These are phyloP conservation scores for Acidomyces sp. DNA, from an alignment of 495 filamentous ascomycete species.

Conservation along the genomic window DNA sequence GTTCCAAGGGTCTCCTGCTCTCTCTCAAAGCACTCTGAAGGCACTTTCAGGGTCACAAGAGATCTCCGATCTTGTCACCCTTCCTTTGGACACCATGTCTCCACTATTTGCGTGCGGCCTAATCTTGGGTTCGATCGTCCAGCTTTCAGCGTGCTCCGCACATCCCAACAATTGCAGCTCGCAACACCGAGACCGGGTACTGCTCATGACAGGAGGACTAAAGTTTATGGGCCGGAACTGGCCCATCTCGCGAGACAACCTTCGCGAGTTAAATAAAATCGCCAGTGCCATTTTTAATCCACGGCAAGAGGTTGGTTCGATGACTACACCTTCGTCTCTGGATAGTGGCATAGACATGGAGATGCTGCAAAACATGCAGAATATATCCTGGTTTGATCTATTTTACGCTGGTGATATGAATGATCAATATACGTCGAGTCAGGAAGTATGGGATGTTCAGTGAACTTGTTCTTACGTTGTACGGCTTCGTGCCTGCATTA, in stretches of 20 bases:
- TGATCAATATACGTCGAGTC: not conserved
- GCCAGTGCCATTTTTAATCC: constrained; percentile 1
- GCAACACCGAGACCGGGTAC: constrained; percentile 56
- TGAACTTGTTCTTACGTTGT: too few species aligned
- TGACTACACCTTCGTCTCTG: not conserved
- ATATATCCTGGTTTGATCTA: constrained; percentile 7
- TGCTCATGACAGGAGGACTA: constrained; percentile 68
- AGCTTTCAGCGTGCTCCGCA: constrained; percentile 46
- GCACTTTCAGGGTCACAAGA: constrained; percentile 65
- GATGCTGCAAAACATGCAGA: not conserved
- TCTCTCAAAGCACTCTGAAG: constrained; percentile 54
- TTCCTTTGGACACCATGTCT: constrained; percentile 63
- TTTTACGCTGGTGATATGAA: not conserved
- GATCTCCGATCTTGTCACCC: constrained; percentile 63
- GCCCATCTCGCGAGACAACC: constrained; percentile 22
- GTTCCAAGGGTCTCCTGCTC: constrained; percentile 3
- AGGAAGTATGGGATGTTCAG: not conserved
- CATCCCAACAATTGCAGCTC: constrained; percentile 47
- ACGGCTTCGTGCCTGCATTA: too few species aligned
- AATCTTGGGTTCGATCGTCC: constrained; percentile 44
- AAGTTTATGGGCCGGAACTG: constrained; percentile 60
- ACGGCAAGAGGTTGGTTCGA: not conserved
- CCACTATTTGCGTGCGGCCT: constrained; percentile 83
- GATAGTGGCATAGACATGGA: constrained; percentile 1
- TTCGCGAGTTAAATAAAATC: not conserved